A percentile compares a stretch with the other conserved stretches of the same genome.
phyloP scores from a whole-genome alignment of 2,329 filamentous ascomycete species.

The Botrytis elliptica region DNA sequence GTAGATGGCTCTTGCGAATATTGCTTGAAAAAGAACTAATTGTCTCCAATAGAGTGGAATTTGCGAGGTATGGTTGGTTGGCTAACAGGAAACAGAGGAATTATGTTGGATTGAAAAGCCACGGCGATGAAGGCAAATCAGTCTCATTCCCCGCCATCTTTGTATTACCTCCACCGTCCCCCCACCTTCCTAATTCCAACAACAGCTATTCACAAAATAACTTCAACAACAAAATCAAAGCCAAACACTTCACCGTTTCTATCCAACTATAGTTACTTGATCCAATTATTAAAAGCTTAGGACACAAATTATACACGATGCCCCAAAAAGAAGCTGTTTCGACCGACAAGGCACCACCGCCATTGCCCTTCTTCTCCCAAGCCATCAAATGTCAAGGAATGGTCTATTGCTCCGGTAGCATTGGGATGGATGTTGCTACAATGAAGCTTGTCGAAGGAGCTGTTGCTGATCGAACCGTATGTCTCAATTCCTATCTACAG shows the following conservation, averaged over 20 bases:
- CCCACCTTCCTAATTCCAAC: neutral
- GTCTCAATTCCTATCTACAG: conserved; percentile 24
- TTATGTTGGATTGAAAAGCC: neutral
- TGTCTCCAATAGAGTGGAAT: neutral
- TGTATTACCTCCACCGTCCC: neutral
- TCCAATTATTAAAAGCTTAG: conserved; percentile 40
- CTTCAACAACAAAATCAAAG: neutral
- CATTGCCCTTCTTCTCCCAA: conserved; percentile 57
- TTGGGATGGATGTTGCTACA: conserved; percentile 57
- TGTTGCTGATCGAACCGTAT: conserved; percentile 54
- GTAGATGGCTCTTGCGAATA: neutral
- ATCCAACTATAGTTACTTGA: neutral
- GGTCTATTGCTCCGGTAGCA: conserved; percentile 68
- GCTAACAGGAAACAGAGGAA: neutral
- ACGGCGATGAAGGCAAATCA: neutral
- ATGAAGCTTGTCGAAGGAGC: conserved; percentile 55
- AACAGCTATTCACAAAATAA: neutral
- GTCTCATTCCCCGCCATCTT: neutral
- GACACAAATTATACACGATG: conserved; percentile 21
- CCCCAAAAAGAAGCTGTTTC: conserved; percentile 27
- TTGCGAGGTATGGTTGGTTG: neutral
- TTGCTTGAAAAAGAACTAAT: neutral
- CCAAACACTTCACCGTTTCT: neutral
- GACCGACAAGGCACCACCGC: conserved; percentile 44
- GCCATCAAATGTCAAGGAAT: conserved; percentile 62